Percentiles rank a stretch among this genome's conserved stretches.
Evolutionary conservation across 805 yeast species (phyloP).

Genomic region (Wickerhamiella spandovensis): DNA sequence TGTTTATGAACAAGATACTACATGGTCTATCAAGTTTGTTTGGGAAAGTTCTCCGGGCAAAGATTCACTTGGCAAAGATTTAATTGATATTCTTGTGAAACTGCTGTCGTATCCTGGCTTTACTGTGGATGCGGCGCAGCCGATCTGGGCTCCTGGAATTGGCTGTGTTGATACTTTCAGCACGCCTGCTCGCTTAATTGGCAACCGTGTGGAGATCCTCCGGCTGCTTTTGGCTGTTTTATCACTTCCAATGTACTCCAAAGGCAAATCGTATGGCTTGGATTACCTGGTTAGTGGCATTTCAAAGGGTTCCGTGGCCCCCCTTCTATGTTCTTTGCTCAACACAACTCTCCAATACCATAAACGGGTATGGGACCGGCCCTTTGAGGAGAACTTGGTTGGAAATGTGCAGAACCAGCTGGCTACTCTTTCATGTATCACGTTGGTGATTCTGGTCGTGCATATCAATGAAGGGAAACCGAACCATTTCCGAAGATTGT

Average conservation of each 20-base stretch:
- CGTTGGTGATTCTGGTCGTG: slow-evolving; percentile 45
- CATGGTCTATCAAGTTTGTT: slow-evolving; percentile 28
- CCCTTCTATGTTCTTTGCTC: slow-evolving; percentile 51
- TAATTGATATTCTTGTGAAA: slow-evolving; percentile 30
- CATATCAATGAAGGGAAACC: slow-evolving; percentile 34
- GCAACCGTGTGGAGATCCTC: slow-evolving; percentile 55
- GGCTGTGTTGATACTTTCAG: slow-evolving; percentile 26
- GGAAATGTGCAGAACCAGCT: slow-evolving; percentile 23
- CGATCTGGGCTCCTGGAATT: slow-evolving; percentile 73
- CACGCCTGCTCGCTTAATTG: slow-evolving; percentile 25
- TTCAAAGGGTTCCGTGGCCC: slow-evolving; percentile 37
- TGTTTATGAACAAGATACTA: slow-evolving; percentile 38
- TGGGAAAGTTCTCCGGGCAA: slow-evolving; percentile 29
- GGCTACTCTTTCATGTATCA: slow-evolving; percentile 45
- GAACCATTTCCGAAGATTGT: slow-evolving; percentile 23
- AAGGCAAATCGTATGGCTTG: slow-evolving; percentile 38
- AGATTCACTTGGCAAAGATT: slow-evolving; percentile 8
- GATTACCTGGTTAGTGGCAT: slow-evolving; percentile 45
- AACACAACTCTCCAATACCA: slow-evolving; percentile 37
- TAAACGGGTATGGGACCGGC: slow-evolving; percentile 23
- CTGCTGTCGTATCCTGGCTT: slow-evolving; percentile 47
- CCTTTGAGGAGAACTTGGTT: slow-evolving; percentile 21
- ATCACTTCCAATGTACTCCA: slow-evolving; percentile 46
- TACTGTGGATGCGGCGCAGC: slow-evolving; percentile 27
- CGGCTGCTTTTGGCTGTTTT: slow-evolving; percentile 46